Base-by-base conservation (phyloP, 2,329 filamentous ascomycete species). In the Magnaporthiopsis incrustans region DNA sequence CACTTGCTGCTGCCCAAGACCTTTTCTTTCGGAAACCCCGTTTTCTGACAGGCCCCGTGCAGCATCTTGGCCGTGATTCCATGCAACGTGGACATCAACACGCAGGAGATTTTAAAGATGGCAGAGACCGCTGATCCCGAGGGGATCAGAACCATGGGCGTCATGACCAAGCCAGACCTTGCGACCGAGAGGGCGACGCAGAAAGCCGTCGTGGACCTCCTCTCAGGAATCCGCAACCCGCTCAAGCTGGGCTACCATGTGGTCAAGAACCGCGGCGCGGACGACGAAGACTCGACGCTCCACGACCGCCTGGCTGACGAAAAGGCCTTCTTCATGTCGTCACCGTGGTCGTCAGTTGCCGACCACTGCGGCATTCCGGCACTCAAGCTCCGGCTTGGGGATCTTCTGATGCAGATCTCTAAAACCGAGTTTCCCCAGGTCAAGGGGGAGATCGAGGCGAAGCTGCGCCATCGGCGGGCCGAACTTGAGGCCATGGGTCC, bases 121-220 rank as follows among this genome's bases (percentile, higher is more conserved):
- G 77, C 77, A 0, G 74, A 71, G 22, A 65, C 71, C 14, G 73
- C 69, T 3, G 81, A 83, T 18, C 74, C 76, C 0, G 64, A 73
- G 0, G 79, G 80, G 0, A 65, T 70, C 4, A 67, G 81, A 0
- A 83, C 80, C 0, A 69, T 83, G 7, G 79, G 77, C 0, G 77
- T 82, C 0, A 74, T 88, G 0, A 89, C 85, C 0, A 88, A 88
- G 67, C 81, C 84, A 0, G 86, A 89, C 64, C 73, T 87, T 0
- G 79, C 81, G 0, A 70, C 69, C 0, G 81, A 84, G 60, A 65
- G 70, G 0, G 73, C 73, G 0, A 78, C 73, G 0, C 72, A 78
- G 27, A 69, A 72, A 0, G 74, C 74, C 1, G 72, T 79, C 1
- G 70, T 78, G 2, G 74, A 81, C 3, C 75, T 81, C 0, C 73